A percentile compares a stretch with the other conserved stretches of the same genome.
Conservation (phyloP, 1,284 basidiomycete genomes). For the Ustilago vetiveriae region DNA sequence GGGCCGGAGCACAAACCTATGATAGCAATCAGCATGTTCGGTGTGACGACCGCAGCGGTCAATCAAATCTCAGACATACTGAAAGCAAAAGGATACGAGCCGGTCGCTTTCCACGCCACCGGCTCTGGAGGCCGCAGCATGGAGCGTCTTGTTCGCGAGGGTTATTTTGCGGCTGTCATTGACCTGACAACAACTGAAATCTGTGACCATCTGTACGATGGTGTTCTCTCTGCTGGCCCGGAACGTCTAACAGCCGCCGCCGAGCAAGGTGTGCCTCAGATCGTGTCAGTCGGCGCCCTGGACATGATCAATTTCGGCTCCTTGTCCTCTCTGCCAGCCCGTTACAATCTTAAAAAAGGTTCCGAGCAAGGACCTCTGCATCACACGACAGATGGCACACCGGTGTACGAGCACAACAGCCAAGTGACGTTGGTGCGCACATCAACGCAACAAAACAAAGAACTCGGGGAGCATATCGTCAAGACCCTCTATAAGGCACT, state of each 20-base stretch:
- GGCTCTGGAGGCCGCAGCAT: slow-evolving; percentile 40
- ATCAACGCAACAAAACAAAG: slow-evolving; percentile 11
- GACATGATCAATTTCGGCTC: slow-evolving; percentile 52
- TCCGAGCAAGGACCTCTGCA: slow-evolving; percentile 18
- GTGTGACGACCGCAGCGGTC: slow-evolving; percentile 36
- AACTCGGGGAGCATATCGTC: slow-evolving; percentile 21
- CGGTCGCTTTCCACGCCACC: slow-evolving; percentile 45
- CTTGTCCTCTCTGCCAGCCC: slow-evolving; percentile 15
- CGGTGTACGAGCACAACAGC: slow-evolving; percentile 36
- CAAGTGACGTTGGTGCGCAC: slow-evolving; percentile 37
- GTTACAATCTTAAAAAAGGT: slow-evolving; percentile 2
- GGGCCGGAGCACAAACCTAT: slow-evolving; percentile 17
- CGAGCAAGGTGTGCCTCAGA: slow-evolving; percentile 14
- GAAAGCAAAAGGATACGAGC: slow-evolving; percentile 25
- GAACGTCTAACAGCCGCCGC: slow-evolving; percentile 38
- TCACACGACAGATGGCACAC: slow-evolving; percentile 17
- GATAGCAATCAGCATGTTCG: slow-evolving; percentile 45
- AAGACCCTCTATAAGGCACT: slow-evolving; percentile 10
- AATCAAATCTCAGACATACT: slow-evolving; percentile 31
- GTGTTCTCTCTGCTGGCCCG: slow-evolving; percentile 34
- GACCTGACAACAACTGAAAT: slow-evolving; percentile 47
- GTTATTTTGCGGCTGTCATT: slow-evolving; percentile 35
- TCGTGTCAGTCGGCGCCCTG: slow-evolving; percentile 39
- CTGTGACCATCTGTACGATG: slow-evolving; percentile 34
- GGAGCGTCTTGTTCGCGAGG: slow-evolving; percentile 36